Evolutionary conservation across 495 filamentous ascomycete species (phyloP).

Genomic region (Aspergillus steynii): DNA sequence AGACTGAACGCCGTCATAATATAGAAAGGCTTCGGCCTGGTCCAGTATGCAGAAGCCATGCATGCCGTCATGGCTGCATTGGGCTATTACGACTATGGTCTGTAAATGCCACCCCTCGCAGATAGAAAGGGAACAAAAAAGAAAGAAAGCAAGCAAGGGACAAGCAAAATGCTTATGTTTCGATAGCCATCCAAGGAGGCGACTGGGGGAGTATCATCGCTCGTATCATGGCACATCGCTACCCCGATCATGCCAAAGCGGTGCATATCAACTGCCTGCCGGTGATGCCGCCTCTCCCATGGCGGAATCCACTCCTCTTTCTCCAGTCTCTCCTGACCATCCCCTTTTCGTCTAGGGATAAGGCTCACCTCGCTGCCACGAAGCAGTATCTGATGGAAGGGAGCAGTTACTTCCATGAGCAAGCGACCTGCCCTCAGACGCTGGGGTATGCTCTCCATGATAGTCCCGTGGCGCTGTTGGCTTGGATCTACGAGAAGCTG

Average conservation of each 20-base stretch:
- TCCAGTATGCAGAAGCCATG: constrained; percentile 44
- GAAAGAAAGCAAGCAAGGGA: constrained; percentile 1
- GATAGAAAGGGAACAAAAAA: background rate
- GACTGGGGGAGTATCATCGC: constrained; percentile 51
- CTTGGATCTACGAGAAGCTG: constrained; percentile 59
- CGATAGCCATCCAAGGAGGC: constrained; percentile 48
- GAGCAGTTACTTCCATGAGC: constrained; percentile 45
- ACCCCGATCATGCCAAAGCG: constrained; percentile 42
- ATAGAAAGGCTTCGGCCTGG: constrained; percentile 41
- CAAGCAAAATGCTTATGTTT: constrained; percentile 3
- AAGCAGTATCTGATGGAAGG: constrained; percentile 38
- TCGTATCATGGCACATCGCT: constrained; percentile 40
- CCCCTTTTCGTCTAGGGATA: constrained; percentile 38
- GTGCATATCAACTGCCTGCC: constrained; percentile 46
- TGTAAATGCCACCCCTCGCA: background rate
- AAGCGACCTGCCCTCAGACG: constrained; percentile 52
- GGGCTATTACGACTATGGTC: constrained; percentile 47
- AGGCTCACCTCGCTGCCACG: constrained; percentile 31
- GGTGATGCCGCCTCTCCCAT: constrained; percentile 33
- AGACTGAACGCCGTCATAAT: background rate
- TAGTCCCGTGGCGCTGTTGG: constrained; percentile 50
- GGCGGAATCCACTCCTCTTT: constrained; percentile 35
- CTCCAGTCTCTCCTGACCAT: constrained; percentile 33
- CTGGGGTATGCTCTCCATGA: constrained; percentile 51
- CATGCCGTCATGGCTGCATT: constrained; percentile 45